Evolutionary conservation across 768 basidiomycete species (phyloP).

Genomic region (Suillus sp.): DNA sequence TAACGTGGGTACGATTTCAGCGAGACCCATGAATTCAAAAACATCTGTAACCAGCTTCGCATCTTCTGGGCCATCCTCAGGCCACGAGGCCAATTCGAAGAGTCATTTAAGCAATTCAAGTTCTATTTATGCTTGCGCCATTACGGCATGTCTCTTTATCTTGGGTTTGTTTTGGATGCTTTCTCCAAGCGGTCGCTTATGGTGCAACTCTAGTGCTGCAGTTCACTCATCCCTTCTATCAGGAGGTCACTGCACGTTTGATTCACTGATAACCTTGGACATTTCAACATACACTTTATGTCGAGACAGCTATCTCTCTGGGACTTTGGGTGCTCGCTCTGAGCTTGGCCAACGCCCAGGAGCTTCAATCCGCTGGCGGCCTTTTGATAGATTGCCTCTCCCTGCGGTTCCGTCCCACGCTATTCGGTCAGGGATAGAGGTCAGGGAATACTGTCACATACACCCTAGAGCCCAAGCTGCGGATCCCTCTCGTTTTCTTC

Average conservation of each 20-base stretch:
- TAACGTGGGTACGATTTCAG: background rate
- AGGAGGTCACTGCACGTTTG: background rate
- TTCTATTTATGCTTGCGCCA: background rate
- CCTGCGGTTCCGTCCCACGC: background rate
- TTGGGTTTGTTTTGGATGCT: background rate
- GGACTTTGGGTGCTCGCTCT: background rate
- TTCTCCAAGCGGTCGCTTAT: background rate
- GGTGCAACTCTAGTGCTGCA: background rate
- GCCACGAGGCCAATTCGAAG: background rate
- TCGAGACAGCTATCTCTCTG: background rate
- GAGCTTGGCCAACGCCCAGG: background rate
- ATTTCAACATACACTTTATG: background rate
- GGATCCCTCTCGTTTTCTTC: background rate
- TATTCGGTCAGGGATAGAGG: background rate
- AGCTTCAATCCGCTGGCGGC: background rate
- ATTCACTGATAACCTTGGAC: background rate
- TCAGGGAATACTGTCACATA: constrained; percentile 1
- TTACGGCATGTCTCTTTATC: background rate
- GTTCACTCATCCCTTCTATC: background rate
- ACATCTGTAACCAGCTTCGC: background rate
- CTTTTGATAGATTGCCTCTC: background rate
- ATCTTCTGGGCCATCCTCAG: background rate
- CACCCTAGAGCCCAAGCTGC: background rate
- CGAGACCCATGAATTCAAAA: background rate
- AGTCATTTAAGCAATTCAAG: background rate